Base-by-base conservation (phyloP, 2,329 filamentous ascomycete species). In the Colletotrichum neosansevieriae region DNA sequence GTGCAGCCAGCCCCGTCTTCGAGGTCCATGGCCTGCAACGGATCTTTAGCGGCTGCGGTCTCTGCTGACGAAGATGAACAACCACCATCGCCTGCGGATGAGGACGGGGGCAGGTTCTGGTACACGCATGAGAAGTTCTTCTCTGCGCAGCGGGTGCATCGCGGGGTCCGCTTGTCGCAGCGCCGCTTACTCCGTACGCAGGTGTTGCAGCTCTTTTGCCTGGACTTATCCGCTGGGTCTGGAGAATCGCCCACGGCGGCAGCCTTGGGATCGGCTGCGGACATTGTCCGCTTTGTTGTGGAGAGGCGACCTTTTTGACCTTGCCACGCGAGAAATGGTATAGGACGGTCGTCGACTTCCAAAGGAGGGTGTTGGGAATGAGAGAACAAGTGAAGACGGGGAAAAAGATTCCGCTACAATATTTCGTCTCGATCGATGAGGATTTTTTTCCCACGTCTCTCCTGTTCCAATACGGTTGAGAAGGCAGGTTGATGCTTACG, bases 151-250 rank as follows among this genome's bases (percentile, higher is more conserved):
- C 82, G 80, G 21, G 78, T 78, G 73, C 82, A 84, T 51, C 75
- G 74, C 15, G 83, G 82, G 9, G 75, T 76, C 51, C 74, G 77
- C 77, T 84, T 84, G 73, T 85, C 82, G 74, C 83, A 85, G 67
- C 82, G 79, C 57, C 82, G 78, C 74, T 85, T 85, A 74, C 81
- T 79, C 60, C 78, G 78, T 56, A 84, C 82, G 71, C 83, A 85
- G 60, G 81, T 79, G 70, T 84, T 82, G 77, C 82, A 84, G 76
- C 81, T 84, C 78, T 83, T 84, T 72, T 84, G 83, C 67, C 82
- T 76, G 85, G 79, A 88, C 49, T 79, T 78, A 42, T 79, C 76
- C 40, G 72, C 71, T 21, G 56, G 59, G 59, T 70, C 69, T 50
- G 54, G 29, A 7, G 29, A 9, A 10, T 67, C 53, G 19, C 38